Evolutionary conservation across 805 yeast species (phyloP), one percentile per base, ranked within the genome.

Genomic region (Wickerhamomyces tratensis): DNA sequence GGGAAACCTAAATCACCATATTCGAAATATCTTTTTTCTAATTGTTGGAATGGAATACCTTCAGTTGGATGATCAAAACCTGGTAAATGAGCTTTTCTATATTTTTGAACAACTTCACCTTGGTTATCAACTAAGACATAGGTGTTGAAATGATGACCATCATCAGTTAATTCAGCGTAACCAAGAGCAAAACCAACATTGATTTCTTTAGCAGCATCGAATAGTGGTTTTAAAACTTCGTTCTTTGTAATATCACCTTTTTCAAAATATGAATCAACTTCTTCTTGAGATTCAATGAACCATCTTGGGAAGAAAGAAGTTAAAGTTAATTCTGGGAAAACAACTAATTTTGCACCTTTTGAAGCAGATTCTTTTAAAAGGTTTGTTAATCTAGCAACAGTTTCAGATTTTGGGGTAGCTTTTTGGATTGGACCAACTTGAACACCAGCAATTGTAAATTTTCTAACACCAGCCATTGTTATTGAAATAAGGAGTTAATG

Each of bases 301-400:
- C 64, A 61, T 42, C 66, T 52, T 39, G 69, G 66, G 46, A 64
- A 64, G 45, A 64, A 65, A 1, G 66, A 52, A 2, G 68, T 61
- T 20, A 65, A 49, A 6, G 61, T 51, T n/a, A 63, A 48, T 45
- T 65, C 69, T 36, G 69, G 68, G 46, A 61, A 65, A 8, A 60
- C 63, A 4, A 60, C 64, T 11, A 65, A 46, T 33, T 43, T 52
- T 9, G 61, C 66, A 37, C 64, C 67, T 36, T 53, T 43, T 14
- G 48, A 50, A 25, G 62, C 59, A 11, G 64, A 62, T 37, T 62
- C 55, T 31, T 57, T 44, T 26, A 65, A 45, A 13, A 65, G 45
- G n/a, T 43, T 44, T 29, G 51, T 43, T 39, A 65, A 44, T 44
- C 69, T 53, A n/a, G 44, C 43, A 10, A 64, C 61, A 1, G 60